A percentile compares a stretch with the other conserved stretches of the same genome.
Conservation (phyloP, 176 grass and related monocot genomes). For the Carex pumila region DNA sequence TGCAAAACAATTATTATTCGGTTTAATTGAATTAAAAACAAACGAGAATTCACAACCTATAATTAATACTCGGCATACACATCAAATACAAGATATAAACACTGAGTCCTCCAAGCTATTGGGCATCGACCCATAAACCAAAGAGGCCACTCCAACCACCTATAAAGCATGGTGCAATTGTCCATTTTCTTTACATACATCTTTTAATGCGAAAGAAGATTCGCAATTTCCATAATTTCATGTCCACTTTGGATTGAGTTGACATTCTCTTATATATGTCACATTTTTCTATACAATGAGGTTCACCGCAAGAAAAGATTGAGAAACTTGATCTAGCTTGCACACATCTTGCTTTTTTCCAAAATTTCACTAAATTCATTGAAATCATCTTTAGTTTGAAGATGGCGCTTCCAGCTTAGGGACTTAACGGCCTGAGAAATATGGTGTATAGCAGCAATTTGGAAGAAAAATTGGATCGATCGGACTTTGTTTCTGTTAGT, state of each 20-base stretch:
- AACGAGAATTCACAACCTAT: no score
- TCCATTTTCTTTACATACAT: slow-evolving; percentile 71
- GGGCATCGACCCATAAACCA: slow-evolving; percentile 97
- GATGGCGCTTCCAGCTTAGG: slow-evolving; percentile 82
- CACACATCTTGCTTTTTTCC: slow-evolving; percentile 15
- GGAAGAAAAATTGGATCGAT: slow-evolving; percentile 86
- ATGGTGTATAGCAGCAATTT: slow-evolving; percentile 96
- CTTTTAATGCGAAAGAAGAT: slow-evolving; percentile 84
- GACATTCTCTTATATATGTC: slow-evolving; percentile 73
- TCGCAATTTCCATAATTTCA: slow-evolving; percentile 95
- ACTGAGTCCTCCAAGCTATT: slow-evolving; percentile 67
- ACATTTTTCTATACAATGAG: slow-evolving; percentile 92
- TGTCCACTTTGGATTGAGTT: slow-evolving; percentile 90
- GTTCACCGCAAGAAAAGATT: slow-evolving; percentile 75
- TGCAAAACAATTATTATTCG: no score
- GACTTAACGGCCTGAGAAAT: slow-evolving; percentile 97
- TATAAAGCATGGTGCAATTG: slow-evolving; percentile 70
- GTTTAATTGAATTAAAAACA: no score
- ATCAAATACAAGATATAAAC: slow-evolving; percentile 77
- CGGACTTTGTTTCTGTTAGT: slow-evolving; percentile 46
- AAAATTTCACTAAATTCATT: slow-evolving; percentile 35
- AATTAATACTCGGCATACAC: no score
- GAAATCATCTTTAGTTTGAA: slow-evolving; percentile 57
- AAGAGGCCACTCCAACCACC: slow-evolving; percentile 85
- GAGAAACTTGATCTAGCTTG: slow-evolving; percentile 69